These are phyloP conservation scores for Mycosphaerella sp. DNA, from an alignment of 2,329 filamentous ascomycete genomes.

Conservation along the genomic window DNA sequence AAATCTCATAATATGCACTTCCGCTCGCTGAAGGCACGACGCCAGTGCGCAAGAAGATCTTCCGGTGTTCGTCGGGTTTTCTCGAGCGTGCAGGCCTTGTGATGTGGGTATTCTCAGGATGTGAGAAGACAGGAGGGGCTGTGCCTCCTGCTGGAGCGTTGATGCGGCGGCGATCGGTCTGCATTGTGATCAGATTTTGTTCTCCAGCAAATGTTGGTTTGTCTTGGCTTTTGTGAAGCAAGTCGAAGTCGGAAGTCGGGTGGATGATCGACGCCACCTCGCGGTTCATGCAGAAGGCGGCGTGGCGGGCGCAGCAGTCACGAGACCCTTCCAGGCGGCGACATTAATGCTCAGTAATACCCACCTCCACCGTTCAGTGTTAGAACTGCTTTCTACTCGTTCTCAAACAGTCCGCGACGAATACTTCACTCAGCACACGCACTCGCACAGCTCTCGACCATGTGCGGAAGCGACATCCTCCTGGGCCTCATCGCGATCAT, in stretches of 20 bases:
- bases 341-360: constrained; percentile 2
- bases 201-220: constrained; percentile 4
- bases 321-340: constrained; percentile 5
- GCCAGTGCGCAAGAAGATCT: constrained; percentile 87
- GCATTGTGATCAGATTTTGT: constrained; percentile 20
- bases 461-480: constrained; percentile 58
- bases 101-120: constrained; percentile 43
- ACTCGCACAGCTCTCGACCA: constrained; percentile 29
- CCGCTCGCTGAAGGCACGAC: constrained; percentile 90
- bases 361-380: neutral
- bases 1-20: constrained; percentile 72
- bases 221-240: constrained; percentile 6
- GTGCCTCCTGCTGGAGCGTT: constrained; percentile 82
- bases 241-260: constrained; percentile 10
- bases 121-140: constrained; percentile 62
- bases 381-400: neutral
- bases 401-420: neutral
- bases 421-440: neutral
- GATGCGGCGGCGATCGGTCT: constrained; percentile 77
- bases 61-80: constrained; percentile 65
- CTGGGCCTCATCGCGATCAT: constrained; percentile 55
- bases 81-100: constrained; percentile 52
- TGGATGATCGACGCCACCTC: neutral
- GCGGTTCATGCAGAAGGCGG: too few relatives aligned
- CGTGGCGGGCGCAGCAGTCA: neutral